Base-by-base conservation (phyloP, 306 rosid genomes). In the Ziziphus jujuba region DNA sequence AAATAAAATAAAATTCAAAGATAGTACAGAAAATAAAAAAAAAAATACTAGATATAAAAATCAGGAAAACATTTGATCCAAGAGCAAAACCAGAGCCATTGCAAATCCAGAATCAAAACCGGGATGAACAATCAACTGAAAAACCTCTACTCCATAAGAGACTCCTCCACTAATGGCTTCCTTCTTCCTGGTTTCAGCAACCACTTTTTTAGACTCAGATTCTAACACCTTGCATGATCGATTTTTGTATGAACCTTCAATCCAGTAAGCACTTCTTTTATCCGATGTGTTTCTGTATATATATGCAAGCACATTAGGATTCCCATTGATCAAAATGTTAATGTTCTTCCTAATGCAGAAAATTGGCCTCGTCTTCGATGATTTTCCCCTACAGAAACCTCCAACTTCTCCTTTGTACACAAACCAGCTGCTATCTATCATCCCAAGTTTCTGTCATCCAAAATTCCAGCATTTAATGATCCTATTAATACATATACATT, bases 111-210 rank as follows among this genome's bases (percentile, higher is more conserved):
- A 70, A 76, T 89, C 90, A 60, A 83, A 80, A 9, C 72, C 87
- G 17, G 95, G 85, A n/a, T 79, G 83, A 56, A 91, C 90, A 61
- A 82, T 20, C 68, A 91, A 63, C 63, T 83, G 84, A 72, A 91
- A 91, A 72, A 91, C 89, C 44, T 89, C 95, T 0, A 56, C 59
- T 38, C 97, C 97, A 77, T 83, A 91, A 7, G 91, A 85, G 1
- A 87, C 85, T 6, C 87, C 78, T 50, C 84, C 86, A 17, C 56
- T 47, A 12, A 21, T 63, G 16, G 87, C 78, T 71, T 87, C 87
- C 67, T 91, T 91, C 77, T 79, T 81, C 85, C 66, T 91, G 57
- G 84, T 87, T 75, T 89, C 96, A 52, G 91, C 91, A 35, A 89
- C 88, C 14, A 80, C 86, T 54, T 67, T 79, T 63, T 69, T 82